Percentiles rank a stretch among this genome's conserved stretches.
Evolutionary conservation across 129 eudicot species (phyloP).

Genomic region (Deinandra increscens): DNA sequence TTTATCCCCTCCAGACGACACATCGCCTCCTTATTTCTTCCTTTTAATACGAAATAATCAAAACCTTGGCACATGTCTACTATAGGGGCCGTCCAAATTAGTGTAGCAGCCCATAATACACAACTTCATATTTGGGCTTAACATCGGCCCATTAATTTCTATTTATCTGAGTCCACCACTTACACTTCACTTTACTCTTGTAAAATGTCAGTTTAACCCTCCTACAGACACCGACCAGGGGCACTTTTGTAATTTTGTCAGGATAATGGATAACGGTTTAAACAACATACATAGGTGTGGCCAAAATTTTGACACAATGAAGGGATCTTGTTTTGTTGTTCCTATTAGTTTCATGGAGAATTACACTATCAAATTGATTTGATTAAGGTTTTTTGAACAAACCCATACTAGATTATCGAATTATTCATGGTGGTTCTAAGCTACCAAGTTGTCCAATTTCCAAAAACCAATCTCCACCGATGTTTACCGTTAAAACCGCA

Average conservation of each 20-base stretch:
- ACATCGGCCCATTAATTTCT: background rate
- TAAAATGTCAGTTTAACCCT: conserved; percentile 22
- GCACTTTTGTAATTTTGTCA: conserved; percentile 18
- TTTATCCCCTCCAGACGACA: too few species aligned
- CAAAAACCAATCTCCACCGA: conserved; percentile 25
- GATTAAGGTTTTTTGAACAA: conserved; percentile 19
- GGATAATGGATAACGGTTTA: conserved; percentile 14
- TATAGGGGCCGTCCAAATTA: too few species aligned
- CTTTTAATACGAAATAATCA: too few species aligned
- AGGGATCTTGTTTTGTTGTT: conserved; percentile 16
- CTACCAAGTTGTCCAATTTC: conserved; percentile 48
- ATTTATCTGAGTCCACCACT: conserved; percentile 1
- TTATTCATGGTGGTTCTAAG: conserved; percentile 58
- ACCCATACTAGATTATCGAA: conserved; percentile 13
- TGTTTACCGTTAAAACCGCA: conserved; percentile 10
- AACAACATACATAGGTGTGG: conserved; percentile 39
- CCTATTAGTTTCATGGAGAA: background rate
- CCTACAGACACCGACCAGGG: conserved; percentile 3
- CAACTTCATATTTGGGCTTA: background rate
- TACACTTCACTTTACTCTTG: background rate
- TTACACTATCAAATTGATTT: conserved; percentile 12
- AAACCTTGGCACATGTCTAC: too few species aligned
- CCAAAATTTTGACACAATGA: conserved; percentile 34
- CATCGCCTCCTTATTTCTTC: too few species aligned
- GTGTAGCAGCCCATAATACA: background rate